phyloP scores from a whole-genome alignment of 2,329 filamentous ascomycete species.

The Chrysoporthe puriensis region DNA sequence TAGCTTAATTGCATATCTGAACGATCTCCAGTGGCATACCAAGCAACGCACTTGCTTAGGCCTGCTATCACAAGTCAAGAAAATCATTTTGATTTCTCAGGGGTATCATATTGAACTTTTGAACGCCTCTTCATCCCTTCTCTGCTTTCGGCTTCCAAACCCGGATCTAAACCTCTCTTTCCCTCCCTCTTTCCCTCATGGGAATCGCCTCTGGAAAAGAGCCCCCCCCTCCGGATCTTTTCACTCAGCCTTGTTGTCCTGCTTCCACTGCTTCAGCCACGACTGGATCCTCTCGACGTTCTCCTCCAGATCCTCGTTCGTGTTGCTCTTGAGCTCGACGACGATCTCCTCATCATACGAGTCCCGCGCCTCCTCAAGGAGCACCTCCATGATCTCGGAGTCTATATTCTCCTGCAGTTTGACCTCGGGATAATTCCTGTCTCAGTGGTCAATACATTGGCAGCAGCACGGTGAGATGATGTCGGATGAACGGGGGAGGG shows the following conservation, averaged over 20 bases:
- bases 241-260: slow-evolving; percentile 53
- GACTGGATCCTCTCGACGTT: slow-evolving; percentile 83
- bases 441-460: neutral
- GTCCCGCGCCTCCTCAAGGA: slow-evolving; percentile 87
- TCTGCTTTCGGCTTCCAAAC: neutral
- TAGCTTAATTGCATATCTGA: neutral
- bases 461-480: neutral
- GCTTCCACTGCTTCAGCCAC: slow-evolving; percentile 85
- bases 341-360: slow-evolving; percentile 86
- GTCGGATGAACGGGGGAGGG: no score
- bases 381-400: slow-evolving; percentile 94
- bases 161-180: neutral
- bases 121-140: neutral
- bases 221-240: neutral
- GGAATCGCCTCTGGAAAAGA: neutral
- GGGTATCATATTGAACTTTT: slow-evolving; percentile 30
- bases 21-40: neutral
- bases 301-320: slow-evolving; percentile 80
- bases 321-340: slow-evolving; percentile 84
- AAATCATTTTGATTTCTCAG: slow-evolving; percentile 7
- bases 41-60: neutral
- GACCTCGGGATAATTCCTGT: slow-evolving; percentile 76
- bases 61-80: neutral
- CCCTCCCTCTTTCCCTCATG: neutral
- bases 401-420: slow-evolving; percentile 97